Evolutionary conservation across 441 rosid genomes (phyloP).

Genomic region (Jatropha podagrica): DNA sequence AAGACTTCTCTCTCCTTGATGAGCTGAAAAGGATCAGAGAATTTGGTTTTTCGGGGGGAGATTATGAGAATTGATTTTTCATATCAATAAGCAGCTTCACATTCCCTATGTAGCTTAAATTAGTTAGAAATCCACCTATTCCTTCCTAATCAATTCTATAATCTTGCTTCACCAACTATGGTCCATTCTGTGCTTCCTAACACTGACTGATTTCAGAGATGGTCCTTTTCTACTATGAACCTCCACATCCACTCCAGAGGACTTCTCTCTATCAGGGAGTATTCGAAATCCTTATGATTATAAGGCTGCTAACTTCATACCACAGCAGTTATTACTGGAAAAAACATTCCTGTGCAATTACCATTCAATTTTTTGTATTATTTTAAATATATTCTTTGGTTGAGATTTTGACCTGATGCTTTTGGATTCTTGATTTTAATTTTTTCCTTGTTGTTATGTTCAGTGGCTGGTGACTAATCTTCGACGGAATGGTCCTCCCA

Average conservation of each 20-base stretch:
- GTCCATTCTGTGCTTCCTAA: background rate
- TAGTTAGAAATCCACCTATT: background rate
- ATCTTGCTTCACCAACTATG: background rate
- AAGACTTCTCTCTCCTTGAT: background rate
- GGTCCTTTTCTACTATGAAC: background rate
- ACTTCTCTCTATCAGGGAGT: background rate
- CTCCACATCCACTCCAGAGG: background rate
- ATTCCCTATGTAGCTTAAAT: background rate
- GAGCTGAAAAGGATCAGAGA: background rate
- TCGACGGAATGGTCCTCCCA: conserved; percentile 38
- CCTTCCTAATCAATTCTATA: background rate
- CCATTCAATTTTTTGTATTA: background rate
- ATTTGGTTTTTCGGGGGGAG: background rate
- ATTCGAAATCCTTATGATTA: background rate
- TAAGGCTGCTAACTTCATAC: background rate
- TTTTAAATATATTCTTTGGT: background rate
- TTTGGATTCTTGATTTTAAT: conserved; percentile 2
- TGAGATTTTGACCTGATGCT: background rate
- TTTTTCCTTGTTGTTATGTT: conserved; percentile 20
- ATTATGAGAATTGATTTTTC: no score
- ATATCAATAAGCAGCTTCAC: background rate
- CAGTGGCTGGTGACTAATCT: conserved; percentile 95
- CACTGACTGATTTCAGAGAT: background rate
- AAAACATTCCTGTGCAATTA: background rate
- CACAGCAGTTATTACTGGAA: no score